A percentile compares a stretch with the other conserved stretches of the same genome.
These are phyloP conservation scores for Termitomyces sp. DNA, from an alignment of 768 basidiomycete species.

Conservation along the genomic window DNA sequence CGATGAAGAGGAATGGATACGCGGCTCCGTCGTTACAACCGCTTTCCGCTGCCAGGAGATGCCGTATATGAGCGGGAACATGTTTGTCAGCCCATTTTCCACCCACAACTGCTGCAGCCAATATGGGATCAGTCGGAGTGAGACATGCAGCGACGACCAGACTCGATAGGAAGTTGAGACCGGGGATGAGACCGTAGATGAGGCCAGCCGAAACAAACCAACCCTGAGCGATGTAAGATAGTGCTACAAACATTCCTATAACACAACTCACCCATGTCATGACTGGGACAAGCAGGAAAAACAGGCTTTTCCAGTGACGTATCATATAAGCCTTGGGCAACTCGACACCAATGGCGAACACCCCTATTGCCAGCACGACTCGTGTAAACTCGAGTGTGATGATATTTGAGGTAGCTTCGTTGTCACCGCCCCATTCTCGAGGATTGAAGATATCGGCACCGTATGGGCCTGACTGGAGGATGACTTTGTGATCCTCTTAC, in stretches of 20 bases:
- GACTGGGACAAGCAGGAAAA: conserved; percentile 77
- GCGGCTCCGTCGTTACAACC: conserved; percentile 98
- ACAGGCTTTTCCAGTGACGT: conserved; percentile 88
- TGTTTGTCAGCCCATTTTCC: conserved; percentile 98
- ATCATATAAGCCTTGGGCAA: conserved; percentile 94
- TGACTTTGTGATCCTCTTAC: neutral
- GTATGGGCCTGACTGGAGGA: conserved; percentile 70
- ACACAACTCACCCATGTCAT: conserved; percentile 73
- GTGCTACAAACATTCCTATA: neutral
- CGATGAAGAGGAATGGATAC: conserved; percentile 89
- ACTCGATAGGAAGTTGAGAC: conserved; percentile 83
- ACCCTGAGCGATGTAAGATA: conserved; percentile 46
- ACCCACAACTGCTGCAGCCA: conserved; percentile 89
- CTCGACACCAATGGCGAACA: conserved; percentile 98
- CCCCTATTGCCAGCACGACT: conserved; percentile 92
- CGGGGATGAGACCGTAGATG: conserved; percentile 90
- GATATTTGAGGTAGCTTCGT: conserved; percentile 50
- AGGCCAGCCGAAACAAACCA: conserved; percentile 93
- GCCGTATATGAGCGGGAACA: conserved; percentile 79
- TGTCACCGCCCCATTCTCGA: conserved; percentile 59
- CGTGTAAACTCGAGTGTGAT: conserved; percentile 92
- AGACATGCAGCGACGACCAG: conserved; percentile 90
- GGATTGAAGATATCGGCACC: conserved; percentile 82
- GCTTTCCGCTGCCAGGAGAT: conserved; percentile 68
- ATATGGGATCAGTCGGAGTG: conserved; percentile 92